Evolutionary conservation across 257 asterid genomes (phyloP).

Genomic region (Fraxinus pennsylvanica): DNA sequence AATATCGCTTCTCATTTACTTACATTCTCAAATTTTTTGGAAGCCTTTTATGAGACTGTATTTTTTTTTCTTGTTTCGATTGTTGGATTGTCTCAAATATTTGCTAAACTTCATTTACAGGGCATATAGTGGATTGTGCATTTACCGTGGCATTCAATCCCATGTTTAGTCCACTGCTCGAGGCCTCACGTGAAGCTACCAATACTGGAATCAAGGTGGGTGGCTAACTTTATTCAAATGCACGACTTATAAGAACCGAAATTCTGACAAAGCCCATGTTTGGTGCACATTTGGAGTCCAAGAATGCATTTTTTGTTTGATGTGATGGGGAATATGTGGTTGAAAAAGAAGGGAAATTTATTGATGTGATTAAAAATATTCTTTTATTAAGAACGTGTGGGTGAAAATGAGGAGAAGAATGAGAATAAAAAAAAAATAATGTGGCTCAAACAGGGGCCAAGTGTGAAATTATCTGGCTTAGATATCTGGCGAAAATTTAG

Average conservation of each 20-base stretch:
- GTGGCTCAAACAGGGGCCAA: not conserved
- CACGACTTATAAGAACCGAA: not conserved
- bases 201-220: conserved; percentile 89
- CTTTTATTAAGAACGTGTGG: too few relatives aligned
- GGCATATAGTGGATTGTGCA: conserved; percentile 94
- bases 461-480: conserved; percentile 8
- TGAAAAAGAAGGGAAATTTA: too few relatives aligned
- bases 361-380: too few relatives aligned
- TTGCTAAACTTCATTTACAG: conserved; percentile 40
- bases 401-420: too few relatives aligned
- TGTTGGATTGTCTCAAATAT: conserved; percentile 4
- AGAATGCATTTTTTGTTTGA: too few relatives aligned
- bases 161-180: conserved; percentile 88
- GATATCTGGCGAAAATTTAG: conserved; percentile 13
- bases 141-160: conserved; percentile 97
- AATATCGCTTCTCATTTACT: conserved; percentile 25
- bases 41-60: not conserved
- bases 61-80: not conserved
- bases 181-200: conserved; percentile 99
- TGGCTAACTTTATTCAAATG: conserved; percentile 14
- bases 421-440: too few relatives aligned
- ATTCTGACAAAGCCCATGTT: not conserved
- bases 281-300: too few relatives aligned
- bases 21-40: not conserved
- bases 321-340: too few relatives aligned